phyloP scores from a whole-genome alignment of 2,329 filamentous ascomycete species.

The Ilyonectria robusta region DNA sequence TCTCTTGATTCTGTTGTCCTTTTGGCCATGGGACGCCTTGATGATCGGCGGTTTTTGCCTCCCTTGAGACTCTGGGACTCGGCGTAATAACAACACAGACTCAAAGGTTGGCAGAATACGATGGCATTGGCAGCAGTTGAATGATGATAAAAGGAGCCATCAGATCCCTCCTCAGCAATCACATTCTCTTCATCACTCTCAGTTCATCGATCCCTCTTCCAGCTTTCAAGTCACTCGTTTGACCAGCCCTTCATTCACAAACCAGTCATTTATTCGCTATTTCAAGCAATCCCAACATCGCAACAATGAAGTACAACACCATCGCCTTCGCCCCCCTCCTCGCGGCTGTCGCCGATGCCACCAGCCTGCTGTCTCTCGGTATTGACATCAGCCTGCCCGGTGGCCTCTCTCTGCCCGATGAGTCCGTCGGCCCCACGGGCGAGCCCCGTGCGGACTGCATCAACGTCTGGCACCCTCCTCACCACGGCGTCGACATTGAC shows the following conservation, averaged over 20 bases:
- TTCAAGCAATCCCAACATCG: neutral
- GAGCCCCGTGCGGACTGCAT: constrained; percentile 45
- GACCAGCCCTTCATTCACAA: constrained; percentile 22
- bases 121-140: neutral
- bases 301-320: constrained; percentile 35
- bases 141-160: constrained; percentile 24
- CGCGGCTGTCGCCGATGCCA: constrained; percentile 32
- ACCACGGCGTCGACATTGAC: constrained; percentile 54
- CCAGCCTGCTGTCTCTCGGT: constrained; percentile 26
- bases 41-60: neutral
- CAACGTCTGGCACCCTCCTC: constrained; percentile 56
- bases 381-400: constrained; percentile 29
- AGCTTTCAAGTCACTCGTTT: constrained; percentile 34
- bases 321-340: constrained; percentile 43
- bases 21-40: constrained; percentile 13
- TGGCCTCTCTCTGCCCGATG: constrained; percentile 21
- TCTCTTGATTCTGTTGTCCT: constrained; percentile 10
- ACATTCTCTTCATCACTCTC: constrained; percentile 20
- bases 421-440: constrained; percentile 15
- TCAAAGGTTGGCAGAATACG: neutral
- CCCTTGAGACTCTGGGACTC: neutral
- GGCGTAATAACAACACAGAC: neutral
- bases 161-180: neutral
- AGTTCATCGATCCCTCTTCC: constrained; percentile 30
- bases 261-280: constrained; percentile 14